Base-by-base conservation (phyloP, 1,284 basidiomycete species). In the Megacollybia platyphylla region DNA sequence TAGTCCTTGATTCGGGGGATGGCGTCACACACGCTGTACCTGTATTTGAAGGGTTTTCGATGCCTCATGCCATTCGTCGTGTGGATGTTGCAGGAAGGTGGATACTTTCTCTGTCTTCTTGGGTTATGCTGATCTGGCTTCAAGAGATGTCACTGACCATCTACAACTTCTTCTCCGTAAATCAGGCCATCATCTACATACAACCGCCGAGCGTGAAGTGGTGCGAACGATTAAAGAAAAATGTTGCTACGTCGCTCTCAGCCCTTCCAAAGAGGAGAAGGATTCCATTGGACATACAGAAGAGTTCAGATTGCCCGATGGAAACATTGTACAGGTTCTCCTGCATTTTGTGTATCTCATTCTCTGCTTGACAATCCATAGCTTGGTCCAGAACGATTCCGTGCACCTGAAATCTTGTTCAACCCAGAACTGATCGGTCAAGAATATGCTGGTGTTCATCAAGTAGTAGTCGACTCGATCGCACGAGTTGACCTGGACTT, bases 21-120 rank as follows among this genome's bases (percentile, higher is more conserved):
- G 96, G 96, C 17, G 96, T 99, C 2, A 97, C 96, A 15, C 96
- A 99, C 53, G 91, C 96, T 2, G 96, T 99, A 2, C 96, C 96
- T 2, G 96, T 99, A 7, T 99, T 96, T 56, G 96, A 99, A 60
- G 96, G 96, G 0, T 98, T 98, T 67, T 93, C 90, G 7, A 97
- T 98, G 89, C 93, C 94, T 30, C 91, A 98, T 58, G 94, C 96
- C 30, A 94, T 98, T 51, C 81, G 92, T 43, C 70, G 96, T 54
- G 85, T 97, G 44, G 96, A 99, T 59, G 79, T 99, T 5, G 96
- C 96, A 17, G 96, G 96, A 52, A 73, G 92, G 82, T 90, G 61
- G 53, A 69, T 55, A 13, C 5, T 18, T 32, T 9, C 17, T 36
- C n/a, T 28, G 26, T 38, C 17, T 29, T 24, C 20, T 24, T 24